phyloP scores from a whole-genome alignment of 495 filamentous ascomycete genomes.

The Alectoria sarmentosa region DNA sequence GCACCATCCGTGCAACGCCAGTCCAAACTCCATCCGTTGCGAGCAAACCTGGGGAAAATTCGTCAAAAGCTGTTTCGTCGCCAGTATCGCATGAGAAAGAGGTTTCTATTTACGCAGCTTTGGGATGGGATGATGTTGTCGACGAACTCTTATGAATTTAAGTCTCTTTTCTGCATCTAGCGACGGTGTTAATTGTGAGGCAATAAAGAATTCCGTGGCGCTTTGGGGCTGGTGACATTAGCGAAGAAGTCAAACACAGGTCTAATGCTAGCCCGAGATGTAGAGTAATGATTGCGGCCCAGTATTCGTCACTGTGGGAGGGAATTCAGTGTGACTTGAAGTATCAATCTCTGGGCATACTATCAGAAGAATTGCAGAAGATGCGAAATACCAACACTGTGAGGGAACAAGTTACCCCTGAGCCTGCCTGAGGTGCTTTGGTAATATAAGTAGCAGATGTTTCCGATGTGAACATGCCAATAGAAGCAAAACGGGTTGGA shows the following conservation, averaged over 20 bases:
- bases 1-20: conserved; percentile 21
- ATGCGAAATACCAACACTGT: not conserved
- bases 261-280: not conserved
- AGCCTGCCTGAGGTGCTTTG: no score
- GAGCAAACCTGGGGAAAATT: conserved; percentile 17
- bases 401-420: no score
- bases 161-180: conserved; percentile 13
- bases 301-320: not conserved
- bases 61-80: conserved; percentile 8
- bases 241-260: not conserved
- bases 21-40: conserved; percentile 23
- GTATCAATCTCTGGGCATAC: not conserved
- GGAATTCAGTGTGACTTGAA: not conserved
- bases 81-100: conserved; percentile 21
- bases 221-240: not conserved
- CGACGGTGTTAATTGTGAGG: conserved; percentile 13
- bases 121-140: conserved; percentile 75
- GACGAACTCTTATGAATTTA: conserved; percentile 34
- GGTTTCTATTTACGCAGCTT: conserved; percentile 57
- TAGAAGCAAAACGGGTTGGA: not conserved
- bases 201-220: not conserved
- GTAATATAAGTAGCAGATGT: no score
- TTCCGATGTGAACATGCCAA: not conserved
- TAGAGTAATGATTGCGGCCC: not conserved
- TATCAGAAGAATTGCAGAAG: not conserved